Percentiles rank a stretch among this genome's conserved stretches.
Evolutionary conservation across 2,329 filamentous ascomycete species (phyloP).

Genomic region (Cladosporium sp.): DNA sequence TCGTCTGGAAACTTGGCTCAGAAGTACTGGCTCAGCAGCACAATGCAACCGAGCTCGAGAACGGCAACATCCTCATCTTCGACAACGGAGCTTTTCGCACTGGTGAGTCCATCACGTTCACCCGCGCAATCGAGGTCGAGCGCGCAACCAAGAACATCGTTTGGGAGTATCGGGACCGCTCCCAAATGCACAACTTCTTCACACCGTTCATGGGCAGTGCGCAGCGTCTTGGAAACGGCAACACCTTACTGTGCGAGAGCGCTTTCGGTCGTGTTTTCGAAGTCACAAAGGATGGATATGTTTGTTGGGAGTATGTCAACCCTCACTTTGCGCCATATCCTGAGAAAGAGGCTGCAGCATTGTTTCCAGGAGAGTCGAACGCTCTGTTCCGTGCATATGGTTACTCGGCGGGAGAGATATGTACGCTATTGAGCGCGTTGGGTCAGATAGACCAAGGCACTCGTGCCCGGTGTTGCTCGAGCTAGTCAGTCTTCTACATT

Average conservation of each 20-base stretch:
- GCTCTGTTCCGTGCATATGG: conserved; percentile 44
- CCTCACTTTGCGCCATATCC: conserved; percentile 39
- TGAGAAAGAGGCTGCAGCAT: conserved; percentile 34
- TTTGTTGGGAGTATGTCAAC: conserved; percentile 45
- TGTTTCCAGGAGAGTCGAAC: conserved; percentile 41
- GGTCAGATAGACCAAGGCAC: no score
- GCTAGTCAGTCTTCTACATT: no score
- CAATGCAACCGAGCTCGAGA: conserved; percentile 39
- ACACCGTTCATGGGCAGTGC: conserved; percentile 47
- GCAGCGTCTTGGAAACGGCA: conserved; percentile 39
- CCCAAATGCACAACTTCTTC: conserved; percentile 38
- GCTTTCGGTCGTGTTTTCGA: conserved; percentile 44
- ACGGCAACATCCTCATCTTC: conserved; percentile 44
- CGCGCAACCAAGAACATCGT: conserved; percentile 37
- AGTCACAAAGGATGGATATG: conserved; percentile 37
- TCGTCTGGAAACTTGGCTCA: conserved; percentile 41
- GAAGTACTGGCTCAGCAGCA: conserved; percentile 43
- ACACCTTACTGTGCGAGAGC: conserved; percentile 42
- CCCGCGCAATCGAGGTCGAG: conserved; percentile 40
- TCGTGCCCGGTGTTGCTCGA: no score
- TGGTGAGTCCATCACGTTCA: conserved; percentile 39
- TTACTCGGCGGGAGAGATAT: conserved; percentile 38
- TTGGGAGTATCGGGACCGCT: conserved; percentile 43
- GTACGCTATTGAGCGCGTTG: background rate
- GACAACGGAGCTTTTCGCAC: conserved; percentile 45